These are phyloP conservation scores for Sporothrix dimorphospora DNA, from an alignment of 2,329 filamentous ascomycete species.

Conservation along the genomic window DNA sequence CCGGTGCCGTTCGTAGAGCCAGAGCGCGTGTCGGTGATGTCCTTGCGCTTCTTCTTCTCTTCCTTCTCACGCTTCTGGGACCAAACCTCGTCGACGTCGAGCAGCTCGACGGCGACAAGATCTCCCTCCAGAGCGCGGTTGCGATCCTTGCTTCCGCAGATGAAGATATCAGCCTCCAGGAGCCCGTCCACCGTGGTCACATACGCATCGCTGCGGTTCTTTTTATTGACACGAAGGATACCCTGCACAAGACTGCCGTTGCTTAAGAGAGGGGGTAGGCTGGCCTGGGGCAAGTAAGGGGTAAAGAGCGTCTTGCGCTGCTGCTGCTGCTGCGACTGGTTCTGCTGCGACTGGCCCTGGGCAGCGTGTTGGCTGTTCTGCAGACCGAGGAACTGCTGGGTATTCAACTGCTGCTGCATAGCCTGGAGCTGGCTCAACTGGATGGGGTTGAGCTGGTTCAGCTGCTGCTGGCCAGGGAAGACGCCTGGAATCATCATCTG, in stretches of 20 bases:
- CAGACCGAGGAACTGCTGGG: conserved; percentile 72
- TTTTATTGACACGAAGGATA: conserved; percentile 98
- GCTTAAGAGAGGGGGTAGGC: conserved; percentile 82
- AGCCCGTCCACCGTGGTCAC: conserved; percentile 87
- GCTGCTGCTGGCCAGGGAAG: conserved; percentile 76
- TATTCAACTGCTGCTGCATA: conserved; percentile 70
- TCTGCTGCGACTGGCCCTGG: conserved; percentile 66
- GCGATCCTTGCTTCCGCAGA: conserved; percentile 97
- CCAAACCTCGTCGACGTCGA: conserved; percentile 99
- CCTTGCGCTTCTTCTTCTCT: conserved; percentile 99
- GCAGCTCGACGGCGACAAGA: conserved; percentile 89
- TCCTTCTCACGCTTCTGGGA: conserved; percentile 98
- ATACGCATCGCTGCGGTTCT: conserved; percentile 98
- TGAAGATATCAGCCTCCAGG: conserved; percentile 97
- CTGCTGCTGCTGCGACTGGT: conserved; percentile 69
- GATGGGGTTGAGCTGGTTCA: conserved; percentile 81
- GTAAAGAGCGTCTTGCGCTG: conserved; percentile 98
- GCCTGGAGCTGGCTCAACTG: conserved; percentile 93
- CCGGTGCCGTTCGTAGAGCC: conserved; percentile 74
- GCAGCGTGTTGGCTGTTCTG: conserved; percentile 73
- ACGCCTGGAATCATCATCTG: conserved; percentile 87
- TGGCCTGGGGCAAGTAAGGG: conserved; percentile 93
- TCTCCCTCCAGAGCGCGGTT: conserved; percentile 97
- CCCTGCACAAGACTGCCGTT: conserved; percentile 95
- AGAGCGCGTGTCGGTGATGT: conserved; percentile 88